Evolutionary conservation across 2,329 filamentous ascomycete genomes (phyloP), one percentile per base, ranked within the genome.

Genomic region (Xylariaceae sp.): DNA sequence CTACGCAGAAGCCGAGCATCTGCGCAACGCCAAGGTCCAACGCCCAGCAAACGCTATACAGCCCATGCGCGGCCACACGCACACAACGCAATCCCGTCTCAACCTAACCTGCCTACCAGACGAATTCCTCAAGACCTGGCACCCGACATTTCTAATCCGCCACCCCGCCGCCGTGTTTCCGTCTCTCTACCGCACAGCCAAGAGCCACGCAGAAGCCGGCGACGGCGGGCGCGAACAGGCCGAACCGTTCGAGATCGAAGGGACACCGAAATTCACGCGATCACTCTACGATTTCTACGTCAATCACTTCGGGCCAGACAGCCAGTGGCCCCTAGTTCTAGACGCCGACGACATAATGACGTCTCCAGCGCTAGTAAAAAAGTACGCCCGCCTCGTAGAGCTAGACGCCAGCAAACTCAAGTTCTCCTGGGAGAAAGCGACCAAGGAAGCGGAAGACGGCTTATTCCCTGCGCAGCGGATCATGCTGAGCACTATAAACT

Each of bases 301-400:
- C 26, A 12, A 45, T 2, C 22, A 55, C 26, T 57, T 57, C n/a
- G 54, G 56, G 6, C 29, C 43, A 22, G 36, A 43, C 13, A 51
- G 51, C 19, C 36, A 50, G 32, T 61, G 56, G 56, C 59, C 59
- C 8, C 16, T 61, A 21, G 39, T 59, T 3, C 49, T 61, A 12
- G 59, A 61, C 15, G 59, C 59, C 16, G 59, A 61, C 46, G 59
- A 61, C 18, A 30, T 61, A 16, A 61, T 61, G 19, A 32, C 7
- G 16, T 29, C 43, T 16, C 58, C 56, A 1, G 54, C 55, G 22
- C 19, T 61, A 3, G 52, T 59, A n/a, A 47, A 18, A 44, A 59
- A 57, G 50, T 61, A 61, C 18, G 59, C 59, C 4, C 32, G 12
- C 12, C 19, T 56, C 1, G 52, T 56, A 2, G 56, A 51, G 7